Evolutionary conservation across 2,329 filamentous ascomycete genomes (phyloP), one percentile per base, ranked within the genome.

Genomic region (Cercospora sp.): DNA sequence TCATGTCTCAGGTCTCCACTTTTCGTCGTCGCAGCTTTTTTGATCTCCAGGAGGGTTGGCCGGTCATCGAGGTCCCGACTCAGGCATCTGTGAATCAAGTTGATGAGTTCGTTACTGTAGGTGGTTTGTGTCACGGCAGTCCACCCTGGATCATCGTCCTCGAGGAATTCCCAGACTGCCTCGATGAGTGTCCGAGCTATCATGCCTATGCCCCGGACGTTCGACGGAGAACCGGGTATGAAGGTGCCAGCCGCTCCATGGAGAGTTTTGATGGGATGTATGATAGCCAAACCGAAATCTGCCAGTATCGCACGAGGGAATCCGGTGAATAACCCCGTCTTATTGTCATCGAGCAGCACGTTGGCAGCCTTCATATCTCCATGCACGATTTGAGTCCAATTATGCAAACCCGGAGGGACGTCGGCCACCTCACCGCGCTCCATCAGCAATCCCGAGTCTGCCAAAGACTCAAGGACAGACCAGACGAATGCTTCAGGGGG

Each of bases 331-430:
- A 6, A 12, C 1, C 34, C 60, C 12, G 32, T 63, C 2, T 28
- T 58, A 10, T 67, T 67, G 7, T 21, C 26, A 9, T 51, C 49
- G 1, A 67, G 34, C 4, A 67, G 18, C 3, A 67, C 30, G 18
- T 67, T 67, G 12, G 49, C 37, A 3, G 30, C 9, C 18, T 67
- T 63, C 51, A 67, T 34, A n/a, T 67, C 65, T 26, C 65, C 60
- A 8, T 67, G 65, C 16, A 63, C 37, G n/a, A 67, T 60, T n/a
- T n/a, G 0, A 2, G 26, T 51, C 65, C 65, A 67, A 9, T 16
- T 16, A 21, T 12, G 16, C 30, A 53, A 12, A 5, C 16, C 18
- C 4, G n/a, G 10, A 12, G 6, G 60, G 9, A n/a, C 26, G 16
- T 28, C 45, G 9, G 26, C 61, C 18, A 53, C n/a, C n/a, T 53